Percentiles rank a stretch among this genome's conserved stretches.
phyloP scores from a whole-genome alignment of 2,329 filamentous ascomycete genomes.

The Pyricularia pennisetigena region DNA sequence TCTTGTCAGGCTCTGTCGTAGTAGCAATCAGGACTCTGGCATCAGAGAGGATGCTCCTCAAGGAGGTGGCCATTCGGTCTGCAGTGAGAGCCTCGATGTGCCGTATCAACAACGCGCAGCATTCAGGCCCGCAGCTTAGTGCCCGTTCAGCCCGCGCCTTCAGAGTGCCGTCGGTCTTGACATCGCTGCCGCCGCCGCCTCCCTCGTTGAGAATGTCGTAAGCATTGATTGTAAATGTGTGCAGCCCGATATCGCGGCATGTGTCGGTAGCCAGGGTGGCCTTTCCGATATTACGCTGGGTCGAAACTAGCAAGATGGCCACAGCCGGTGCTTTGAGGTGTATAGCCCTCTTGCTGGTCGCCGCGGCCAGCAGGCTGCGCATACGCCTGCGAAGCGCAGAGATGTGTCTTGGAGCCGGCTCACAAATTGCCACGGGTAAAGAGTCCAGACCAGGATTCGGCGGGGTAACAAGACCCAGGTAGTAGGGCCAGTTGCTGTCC shows the following conservation, averaged over 20 bases:
- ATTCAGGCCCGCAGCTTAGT: conserved; percentile 75
- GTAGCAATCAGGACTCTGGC: conserved; percentile 83
- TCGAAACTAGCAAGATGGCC: conserved; percentile 80
- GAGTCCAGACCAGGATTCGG: conserved; percentile 30
- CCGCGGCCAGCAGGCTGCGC: conserved; percentile 76
- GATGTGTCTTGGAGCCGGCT: conserved; percentile 35
- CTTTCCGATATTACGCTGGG: conserved; percentile 90
- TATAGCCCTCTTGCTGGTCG: conserved; percentile 78
- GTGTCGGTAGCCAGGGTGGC: conserved; percentile 66
- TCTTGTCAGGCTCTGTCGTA: conserved; percentile 89
- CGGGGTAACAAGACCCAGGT: conserved; percentile 65
- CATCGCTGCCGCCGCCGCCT: conserved; percentile 74
- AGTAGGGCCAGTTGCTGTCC: conserved; percentile 79
- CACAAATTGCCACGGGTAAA: conserved; percentile 28
- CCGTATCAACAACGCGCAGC: conserved; percentile 74
- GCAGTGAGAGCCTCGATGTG: conserved; percentile 88
- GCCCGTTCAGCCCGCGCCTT: conserved; percentile 82
- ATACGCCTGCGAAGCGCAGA: conserved; percentile 60
- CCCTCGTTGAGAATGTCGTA: conserved; percentile 94
- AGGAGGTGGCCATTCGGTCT: conserved; percentile 75
- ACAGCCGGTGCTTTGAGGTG: conserved; percentile 81
- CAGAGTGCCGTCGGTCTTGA: conserved; percentile 87
- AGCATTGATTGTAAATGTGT: conserved; percentile 80
- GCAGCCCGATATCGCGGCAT: conserved; percentile 81
- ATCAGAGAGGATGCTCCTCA: conserved; percentile 65